phyloP scores from a whole-genome alignment of 2,329 filamentous ascomycete species.

The Emergomyces africanus region DNA sequence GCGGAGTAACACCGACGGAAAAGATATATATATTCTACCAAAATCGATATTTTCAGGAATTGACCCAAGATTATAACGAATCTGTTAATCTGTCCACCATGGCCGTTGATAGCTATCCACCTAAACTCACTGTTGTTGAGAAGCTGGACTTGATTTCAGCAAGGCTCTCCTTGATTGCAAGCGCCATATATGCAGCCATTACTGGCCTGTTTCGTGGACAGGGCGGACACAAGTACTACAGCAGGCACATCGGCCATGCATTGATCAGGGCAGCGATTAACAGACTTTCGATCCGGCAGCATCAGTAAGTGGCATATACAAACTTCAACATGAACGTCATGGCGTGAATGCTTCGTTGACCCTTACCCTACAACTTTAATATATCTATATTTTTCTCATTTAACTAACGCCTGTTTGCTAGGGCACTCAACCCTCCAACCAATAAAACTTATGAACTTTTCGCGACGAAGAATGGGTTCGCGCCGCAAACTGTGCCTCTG shows the following conservation, averaged over 20 bases:
- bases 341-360: no score
- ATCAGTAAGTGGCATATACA: slow-evolving; percentile 18
- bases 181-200: slow-evolving; percentile 19
- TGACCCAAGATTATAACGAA: background rate
- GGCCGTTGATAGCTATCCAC: slow-evolving; percentile 8
- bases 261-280: slow-evolving; percentile 17
- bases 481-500: slow-evolving; percentile 20
- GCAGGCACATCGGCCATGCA: slow-evolving; percentile 22
- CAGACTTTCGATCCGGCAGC: slow-evolving; percentile 18
- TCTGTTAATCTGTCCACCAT: background rate
- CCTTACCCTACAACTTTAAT: background rate
- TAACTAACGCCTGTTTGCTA: slow-evolving; percentile 5
- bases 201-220: slow-evolving; percentile 28
- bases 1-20: background rate
- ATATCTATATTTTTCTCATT: background rate
- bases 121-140: slow-evolving; percentile 22
- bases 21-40: background rate
- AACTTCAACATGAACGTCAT: background rate
- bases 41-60: background rate
- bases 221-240: slow-evolving; percentile 23
- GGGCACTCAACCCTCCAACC: slow-evolving; percentile 16
- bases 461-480: slow-evolving; percentile 16
- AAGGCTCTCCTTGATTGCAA: slow-evolving; percentile 16
- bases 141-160: slow-evolving; percentile 20
- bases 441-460: slow-evolving; percentile 15